Evolutionary conservation across 148 eudicot species (phyloP).

Genomic region (Vaccinium myrtillus): DNA sequence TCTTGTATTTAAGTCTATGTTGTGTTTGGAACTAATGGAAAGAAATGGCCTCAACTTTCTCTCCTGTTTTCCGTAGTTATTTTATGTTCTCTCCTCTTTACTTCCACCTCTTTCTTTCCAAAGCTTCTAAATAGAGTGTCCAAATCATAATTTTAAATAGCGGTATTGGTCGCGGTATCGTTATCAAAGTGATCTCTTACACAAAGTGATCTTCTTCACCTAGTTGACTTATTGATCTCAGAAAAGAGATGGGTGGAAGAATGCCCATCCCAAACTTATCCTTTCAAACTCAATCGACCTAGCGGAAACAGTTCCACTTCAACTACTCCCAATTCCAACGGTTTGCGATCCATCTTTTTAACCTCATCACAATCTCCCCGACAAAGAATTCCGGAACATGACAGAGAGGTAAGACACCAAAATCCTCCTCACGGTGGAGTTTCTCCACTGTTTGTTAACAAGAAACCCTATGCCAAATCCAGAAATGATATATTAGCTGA

Average conservation of each 20-base stretch:
- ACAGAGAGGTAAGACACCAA: constrained; percentile 27
- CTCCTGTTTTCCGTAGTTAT: no score
- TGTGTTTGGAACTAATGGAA: no score
- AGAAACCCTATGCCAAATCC: constrained; percentile 35
- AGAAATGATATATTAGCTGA: constrained; percentile 61
- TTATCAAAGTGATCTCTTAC: constrained; percentile 35
- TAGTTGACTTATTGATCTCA: constrained; percentile 56
- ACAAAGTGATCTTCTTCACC: constrained; percentile 51
- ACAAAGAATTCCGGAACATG: constrained; percentile 16
- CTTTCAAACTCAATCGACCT: constrained; percentile 48
- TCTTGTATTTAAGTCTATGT: no score
- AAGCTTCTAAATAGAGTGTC: no score
- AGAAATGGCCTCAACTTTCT: no score
- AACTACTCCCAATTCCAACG: constrained; percentile 29
- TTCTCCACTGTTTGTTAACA: constrained; percentile 24
- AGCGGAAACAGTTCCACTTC: constrained; percentile 23
- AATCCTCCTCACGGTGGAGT: constrained; percentile 33
- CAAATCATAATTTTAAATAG: no score
- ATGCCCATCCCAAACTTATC: constrained; percentile 36
- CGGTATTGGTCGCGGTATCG: no score
- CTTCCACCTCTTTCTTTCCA: no score
- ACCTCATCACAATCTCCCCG: constrained; percentile 14
- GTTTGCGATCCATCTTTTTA: constrained; percentile 39
- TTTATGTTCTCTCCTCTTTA: no score
- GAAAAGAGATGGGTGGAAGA: constrained; percentile 83